Evolutionary conservation across 768 basidiomycete species (phyloP).

Genomic region (Strobilomyces confusus): DNA sequence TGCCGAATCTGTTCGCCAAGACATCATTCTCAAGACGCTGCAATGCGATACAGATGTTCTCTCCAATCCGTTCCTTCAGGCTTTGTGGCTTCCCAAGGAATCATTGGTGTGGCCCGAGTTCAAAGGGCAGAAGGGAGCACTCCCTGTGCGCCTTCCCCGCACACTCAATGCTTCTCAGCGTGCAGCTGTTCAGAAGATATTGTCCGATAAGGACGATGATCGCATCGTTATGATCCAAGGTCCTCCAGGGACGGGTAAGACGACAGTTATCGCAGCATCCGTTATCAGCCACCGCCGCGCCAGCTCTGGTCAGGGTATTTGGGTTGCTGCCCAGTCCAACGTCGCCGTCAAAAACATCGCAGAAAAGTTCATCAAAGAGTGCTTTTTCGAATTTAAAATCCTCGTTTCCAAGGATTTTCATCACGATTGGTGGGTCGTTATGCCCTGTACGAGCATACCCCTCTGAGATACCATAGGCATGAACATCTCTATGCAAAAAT

Average conservation of each 20-base stretch:
- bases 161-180: conserved; percentile 28
- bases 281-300: conserved; percentile 23
- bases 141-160: not conserved
- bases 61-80: conserved; percentile 22
- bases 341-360: conserved; percentile 54
- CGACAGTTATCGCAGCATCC: conserved; percentile 38
- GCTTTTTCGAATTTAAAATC: conserved; percentile 34
- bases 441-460: not conserved
- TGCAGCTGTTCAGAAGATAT: conserved; percentile 27
- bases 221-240: conserved; percentile 31
- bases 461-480: conserved; percentile 35
- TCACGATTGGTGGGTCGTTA: conserved; percentile 37
- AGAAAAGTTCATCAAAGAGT: conserved; percentile 36
- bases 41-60: conserved; percentile 15
- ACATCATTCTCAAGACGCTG: conserved; percentile 21
- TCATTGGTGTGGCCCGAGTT: conserved; percentile 14
- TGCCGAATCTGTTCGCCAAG: conserved; percentile 41
- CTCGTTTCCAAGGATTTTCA: conserved; percentile 47
- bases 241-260: conserved; percentile 44
- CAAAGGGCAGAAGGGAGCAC: not conserved
- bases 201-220: conserved; percentile 21
- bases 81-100: conserved; percentile 27
- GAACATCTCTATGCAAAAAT: conserved; percentile 45
- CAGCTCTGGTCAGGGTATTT: conserved; percentile 23
- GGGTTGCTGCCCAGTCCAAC: conserved; percentile 47